phyloP scores from a whole-genome alignment of 176 grass and related monocot genomes.

The Rhynchospora tenuis region DNA sequence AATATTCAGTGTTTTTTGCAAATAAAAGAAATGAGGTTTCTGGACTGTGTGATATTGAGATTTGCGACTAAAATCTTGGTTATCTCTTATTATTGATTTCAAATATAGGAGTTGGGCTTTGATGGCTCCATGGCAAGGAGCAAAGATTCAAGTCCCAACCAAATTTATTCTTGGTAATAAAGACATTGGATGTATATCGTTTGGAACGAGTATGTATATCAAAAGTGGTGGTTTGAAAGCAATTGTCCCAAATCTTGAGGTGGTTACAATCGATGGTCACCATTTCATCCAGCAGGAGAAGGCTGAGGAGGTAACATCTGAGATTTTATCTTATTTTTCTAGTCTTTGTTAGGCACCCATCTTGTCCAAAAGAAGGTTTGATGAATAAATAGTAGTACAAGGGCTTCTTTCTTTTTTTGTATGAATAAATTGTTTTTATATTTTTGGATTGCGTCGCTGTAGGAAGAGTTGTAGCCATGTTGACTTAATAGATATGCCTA shows the following conservation, averaged over 20 bases:
- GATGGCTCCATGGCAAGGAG: conserved; percentile 42
- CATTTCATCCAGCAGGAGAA: conserved; percentile 65
- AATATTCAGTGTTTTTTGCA: too few species aligned
- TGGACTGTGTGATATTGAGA: too few species aligned
- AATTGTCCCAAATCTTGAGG: conserved; percentile 35
- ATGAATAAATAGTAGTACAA: background rate
- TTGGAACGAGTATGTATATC: conserved; percentile 25
- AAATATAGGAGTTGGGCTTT: conserved; percentile 45
- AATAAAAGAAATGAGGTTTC: too few species aligned
- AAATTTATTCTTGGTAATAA: conserved; percentile 46
- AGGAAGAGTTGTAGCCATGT: background rate
- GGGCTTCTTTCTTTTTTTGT: background rate
- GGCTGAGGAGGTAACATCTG: conserved; percentile 32
- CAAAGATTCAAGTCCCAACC: conserved; percentile 36
- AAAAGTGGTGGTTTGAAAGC: conserved; percentile 34
- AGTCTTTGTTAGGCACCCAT: conserved; percentile 12
- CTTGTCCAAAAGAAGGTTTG: background rate
- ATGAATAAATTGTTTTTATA: background rate
- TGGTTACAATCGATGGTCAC: conserved; percentile 40
- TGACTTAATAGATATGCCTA: too few species aligned
- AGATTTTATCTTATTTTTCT: conserved; percentile 47
- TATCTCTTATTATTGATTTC: background rate
- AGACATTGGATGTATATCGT: conserved; percentile 29
- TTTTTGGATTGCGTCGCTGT: background rate
- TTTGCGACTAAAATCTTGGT: background rate